Evolutionary conservation across 2,329 filamentous ascomycete genomes (phyloP).

Genomic region (Xylariales sp.): DNA sequence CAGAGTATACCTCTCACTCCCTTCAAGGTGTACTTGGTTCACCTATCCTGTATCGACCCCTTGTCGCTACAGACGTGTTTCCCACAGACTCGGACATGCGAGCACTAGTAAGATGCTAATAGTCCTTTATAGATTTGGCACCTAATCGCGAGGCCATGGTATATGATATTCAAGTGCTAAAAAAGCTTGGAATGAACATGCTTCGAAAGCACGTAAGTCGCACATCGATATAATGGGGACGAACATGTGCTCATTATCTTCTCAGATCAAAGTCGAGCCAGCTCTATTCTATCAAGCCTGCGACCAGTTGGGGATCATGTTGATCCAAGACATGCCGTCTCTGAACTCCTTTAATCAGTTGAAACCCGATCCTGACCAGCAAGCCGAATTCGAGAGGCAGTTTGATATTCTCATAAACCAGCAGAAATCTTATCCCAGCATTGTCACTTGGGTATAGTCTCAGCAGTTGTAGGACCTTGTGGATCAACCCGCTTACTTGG

Average conservation of each 20-base stretch:
- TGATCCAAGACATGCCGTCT: conserved; percentile 71
- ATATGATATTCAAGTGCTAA: conserved; percentile 60
- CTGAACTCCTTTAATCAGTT: conserved; percentile 33
- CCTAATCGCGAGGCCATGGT: conserved; percentile 64
- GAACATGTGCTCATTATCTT: not conserved
- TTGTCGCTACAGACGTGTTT: too few species aligned
- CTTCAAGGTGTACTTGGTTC: too few species aligned
- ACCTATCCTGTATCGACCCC: too few species aligned
- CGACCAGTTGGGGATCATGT: conserved; percentile 59
- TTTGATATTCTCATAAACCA: conserved; percentile 58
- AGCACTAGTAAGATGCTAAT: too few species aligned
- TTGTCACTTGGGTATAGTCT: conserved; percentile 54
- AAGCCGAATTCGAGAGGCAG: conserved; percentile 51
- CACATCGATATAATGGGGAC: not conserved
- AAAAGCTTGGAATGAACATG: conserved; percentile 65
- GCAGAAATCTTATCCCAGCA: conserved; percentile 60
- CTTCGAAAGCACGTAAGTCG: conserved; percentile 61
- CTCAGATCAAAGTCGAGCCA: conserved; percentile 60
- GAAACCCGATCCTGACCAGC: conserved; percentile 36
- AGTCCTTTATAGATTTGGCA: too few species aligned
- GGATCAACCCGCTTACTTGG: not conserved
- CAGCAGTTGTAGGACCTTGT: not conserved
- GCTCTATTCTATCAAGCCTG: conserved; percentile 65
- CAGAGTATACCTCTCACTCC: too few species aligned
- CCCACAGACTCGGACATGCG: too few species aligned